Conservation (phyloP, 106 monocot genomes). For the Phalaenopsis equestris region DNA sequence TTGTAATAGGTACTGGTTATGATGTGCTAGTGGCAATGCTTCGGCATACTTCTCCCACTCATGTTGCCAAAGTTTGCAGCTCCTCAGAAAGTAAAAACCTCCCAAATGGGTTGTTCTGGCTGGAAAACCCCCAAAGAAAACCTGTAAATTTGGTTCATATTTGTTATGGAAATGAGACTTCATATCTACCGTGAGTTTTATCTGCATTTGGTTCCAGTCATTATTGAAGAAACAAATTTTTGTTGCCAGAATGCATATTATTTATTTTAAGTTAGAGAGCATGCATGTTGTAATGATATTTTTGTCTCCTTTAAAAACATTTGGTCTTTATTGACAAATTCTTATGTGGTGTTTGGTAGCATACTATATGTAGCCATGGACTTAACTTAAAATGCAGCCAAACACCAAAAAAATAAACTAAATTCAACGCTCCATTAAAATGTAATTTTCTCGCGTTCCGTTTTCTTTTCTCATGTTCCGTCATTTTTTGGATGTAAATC, state of each 20-base stretch:
- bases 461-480: too few species aligned
- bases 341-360: too few species aligned
- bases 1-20: constrained; percentile 37
- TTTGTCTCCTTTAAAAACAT: neutral
- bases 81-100: constrained; percentile 47
- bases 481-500: too few species aligned
- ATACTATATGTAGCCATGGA: too few species aligned
- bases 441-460: too few species aligned
- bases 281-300: neutral
- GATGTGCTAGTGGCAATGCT: constrained; percentile 51
- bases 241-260: neutral
- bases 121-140: constrained; percentile 15
- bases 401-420: too few species aligned
- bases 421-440: too few species aligned
- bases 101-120: constrained; percentile 48
- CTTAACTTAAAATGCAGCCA: too few species aligned
- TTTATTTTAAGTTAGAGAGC: neutral
- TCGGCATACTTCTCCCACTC: constrained; percentile 28
- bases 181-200: constrained; percentile 34
- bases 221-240: neutral
- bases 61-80: constrained; percentile 40
- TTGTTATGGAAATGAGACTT: constrained; percentile 26
- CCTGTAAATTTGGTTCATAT: constrained; percentile 37
- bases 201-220: neutral
- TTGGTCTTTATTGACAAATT: neutral